Evolutionary conservation across 352 stramenopile genomes (phyloP).

Genomic region (Hyaloperonospora brassicae): DNA sequence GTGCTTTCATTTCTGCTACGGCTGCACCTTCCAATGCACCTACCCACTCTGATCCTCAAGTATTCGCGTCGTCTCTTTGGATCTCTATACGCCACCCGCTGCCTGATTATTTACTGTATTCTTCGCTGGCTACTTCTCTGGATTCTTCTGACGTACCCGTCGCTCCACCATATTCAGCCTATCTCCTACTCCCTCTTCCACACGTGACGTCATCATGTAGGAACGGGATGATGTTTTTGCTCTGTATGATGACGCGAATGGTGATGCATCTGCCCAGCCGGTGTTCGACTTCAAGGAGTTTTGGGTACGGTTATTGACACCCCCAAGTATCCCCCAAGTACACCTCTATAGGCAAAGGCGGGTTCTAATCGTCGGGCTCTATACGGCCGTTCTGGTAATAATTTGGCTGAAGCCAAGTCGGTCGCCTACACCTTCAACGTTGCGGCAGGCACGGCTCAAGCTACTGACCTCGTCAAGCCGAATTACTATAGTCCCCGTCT

Average conservation of each 20-base stretch:
- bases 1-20: neutral
- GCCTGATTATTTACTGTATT: no score
- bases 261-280: neutral
- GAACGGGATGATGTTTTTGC: no score
- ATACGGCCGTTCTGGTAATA: no score
- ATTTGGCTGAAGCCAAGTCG: no score
- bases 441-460: no score
- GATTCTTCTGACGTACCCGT: neutral
- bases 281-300: neutral
- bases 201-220: neutral
- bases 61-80: no score
- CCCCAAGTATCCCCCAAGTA: neutral
- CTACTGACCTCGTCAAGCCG: no score
- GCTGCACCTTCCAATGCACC: neutral
- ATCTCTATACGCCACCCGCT: no score
- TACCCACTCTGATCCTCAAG: neutral
- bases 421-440: no score
- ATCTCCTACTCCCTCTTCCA: neutral
- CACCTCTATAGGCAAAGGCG: neutral
- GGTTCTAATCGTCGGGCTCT: no score
- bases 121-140: no score
- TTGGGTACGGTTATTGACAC: neutral
- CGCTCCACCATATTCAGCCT: neutral
- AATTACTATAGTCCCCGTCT: slow-evolving; percentile 1
- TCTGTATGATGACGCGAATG: neutral